A percentile compares a stretch with the other conserved stretches of the same genome.
These are phyloP conservation scores for Sphenostylis stenocarpa DNA, from an alignment of 306 rosid genomes.

Conservation along the genomic window DNA sequence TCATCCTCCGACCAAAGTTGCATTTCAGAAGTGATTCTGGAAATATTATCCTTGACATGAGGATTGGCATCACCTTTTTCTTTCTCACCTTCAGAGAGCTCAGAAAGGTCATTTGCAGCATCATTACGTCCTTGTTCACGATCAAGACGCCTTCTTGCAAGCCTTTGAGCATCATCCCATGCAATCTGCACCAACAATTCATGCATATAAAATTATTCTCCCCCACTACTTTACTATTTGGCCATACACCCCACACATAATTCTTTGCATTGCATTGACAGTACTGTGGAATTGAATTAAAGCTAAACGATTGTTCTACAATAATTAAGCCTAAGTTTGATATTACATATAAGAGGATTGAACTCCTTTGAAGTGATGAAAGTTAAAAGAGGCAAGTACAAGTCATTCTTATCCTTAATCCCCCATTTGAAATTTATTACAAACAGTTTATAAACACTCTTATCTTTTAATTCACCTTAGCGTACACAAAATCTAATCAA, in stretches of 20 bases:
- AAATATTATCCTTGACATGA: conserved; percentile 32
- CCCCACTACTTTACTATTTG: not conserved
- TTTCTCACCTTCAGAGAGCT: conserved; percentile 78
- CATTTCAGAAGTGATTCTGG: conserved; percentile 55
- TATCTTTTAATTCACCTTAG: no score
- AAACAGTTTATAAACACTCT: no score
- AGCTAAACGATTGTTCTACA: no score
- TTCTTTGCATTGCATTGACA: no score
- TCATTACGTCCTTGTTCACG: conserved; percentile 71
- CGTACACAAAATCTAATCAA: no score
- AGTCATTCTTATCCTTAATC: no score
- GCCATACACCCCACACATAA: not conserved
- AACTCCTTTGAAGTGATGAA: no score
- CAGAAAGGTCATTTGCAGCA: conserved; percentile 73
- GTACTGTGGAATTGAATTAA: no score
- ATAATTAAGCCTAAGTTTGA: no score
- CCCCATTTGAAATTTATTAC: no score
- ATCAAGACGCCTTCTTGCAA: conserved; percentile 49
- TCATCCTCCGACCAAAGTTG: conserved; percentile 62
- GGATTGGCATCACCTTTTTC: conserved; percentile 51
- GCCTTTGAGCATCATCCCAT: conserved; percentile 64
- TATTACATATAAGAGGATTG: no score
- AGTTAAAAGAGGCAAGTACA: no score
- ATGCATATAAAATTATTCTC: not conserved
- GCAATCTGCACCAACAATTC: conserved; percentile 46